Conservation (phyloP, 768 basidiomycete genomes). For the Phaffia tasmanica region DNA sequence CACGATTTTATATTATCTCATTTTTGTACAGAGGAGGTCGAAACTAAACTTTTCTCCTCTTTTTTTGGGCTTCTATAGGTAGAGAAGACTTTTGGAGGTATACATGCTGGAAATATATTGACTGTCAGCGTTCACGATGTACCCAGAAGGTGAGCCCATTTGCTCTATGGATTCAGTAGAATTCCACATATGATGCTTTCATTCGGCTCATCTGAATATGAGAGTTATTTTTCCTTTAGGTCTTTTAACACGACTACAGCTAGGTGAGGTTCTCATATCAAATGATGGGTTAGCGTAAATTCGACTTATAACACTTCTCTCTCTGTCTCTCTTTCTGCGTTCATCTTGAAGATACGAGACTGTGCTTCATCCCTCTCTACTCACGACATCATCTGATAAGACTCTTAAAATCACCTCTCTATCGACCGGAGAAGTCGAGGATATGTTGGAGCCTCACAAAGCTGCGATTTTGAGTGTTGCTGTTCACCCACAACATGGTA, state of each 20-base stretch:
- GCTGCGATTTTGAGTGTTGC: slow-evolving; percentile 30
- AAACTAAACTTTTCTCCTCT: not conserved
- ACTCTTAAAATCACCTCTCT: slow-evolving; percentile 30
- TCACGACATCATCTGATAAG: slow-evolving; percentile 33
- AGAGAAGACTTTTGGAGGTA: slow-evolving; percentile 7
- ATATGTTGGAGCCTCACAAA: slow-evolving; percentile 28
- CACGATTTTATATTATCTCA: not conserved
- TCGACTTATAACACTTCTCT: no score
- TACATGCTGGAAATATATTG: slow-evolving; percentile 23
- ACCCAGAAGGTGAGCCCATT: slow-evolving; percentile 6
- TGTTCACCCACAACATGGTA: slow-evolving; percentile 19
- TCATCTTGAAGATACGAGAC: slow-evolving; percentile 10
- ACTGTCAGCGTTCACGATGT: slow-evolving; percentile 8
- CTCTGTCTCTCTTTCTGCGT: not conserved
- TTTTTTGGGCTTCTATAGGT: not conserved
- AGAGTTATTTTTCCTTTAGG: not conserved
- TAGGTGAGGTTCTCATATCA: not conserved
- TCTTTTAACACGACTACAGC: slow-evolving; percentile 23
- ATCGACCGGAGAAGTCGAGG: slow-evolving; percentile 22
- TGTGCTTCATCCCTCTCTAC: slow-evolving; percentile 22
- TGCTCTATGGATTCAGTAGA: no score
- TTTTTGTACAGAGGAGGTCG: not conserved
- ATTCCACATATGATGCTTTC: not conserved
- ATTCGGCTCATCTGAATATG: slow-evolving; percentile 2
- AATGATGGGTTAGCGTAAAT: not conserved